Evolutionary conservation across 108 stramenopile species (phyloP).

Genomic region (Skeletonema costatum): DNA sequence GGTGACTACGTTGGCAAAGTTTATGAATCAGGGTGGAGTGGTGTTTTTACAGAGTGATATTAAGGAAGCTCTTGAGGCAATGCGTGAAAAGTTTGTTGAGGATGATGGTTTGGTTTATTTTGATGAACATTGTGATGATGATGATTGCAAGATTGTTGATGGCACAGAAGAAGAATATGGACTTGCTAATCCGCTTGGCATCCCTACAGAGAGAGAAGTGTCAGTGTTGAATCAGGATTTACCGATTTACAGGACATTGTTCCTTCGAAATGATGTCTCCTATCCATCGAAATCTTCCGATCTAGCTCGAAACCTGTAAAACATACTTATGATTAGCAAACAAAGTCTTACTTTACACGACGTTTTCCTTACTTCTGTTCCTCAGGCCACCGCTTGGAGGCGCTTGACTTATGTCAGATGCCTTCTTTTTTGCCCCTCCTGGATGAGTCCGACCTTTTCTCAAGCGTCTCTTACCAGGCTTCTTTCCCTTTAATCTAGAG

Average conservation of each 20-base stretch:
- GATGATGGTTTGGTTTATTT: slow-evolving; percentile 47
- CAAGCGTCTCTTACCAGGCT: neutral
- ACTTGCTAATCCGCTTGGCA: slow-evolving; percentile 65
- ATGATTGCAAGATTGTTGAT: neutral
- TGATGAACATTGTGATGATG: slow-evolving; percentile 43
- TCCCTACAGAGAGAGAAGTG: slow-evolving; percentile 89
- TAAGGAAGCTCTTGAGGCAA: slow-evolving; percentile 76
- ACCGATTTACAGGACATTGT: slow-evolving; percentile 77
- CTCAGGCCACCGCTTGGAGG: neutral
- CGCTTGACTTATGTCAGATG: neutral
- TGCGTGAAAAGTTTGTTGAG: slow-evolving; percentile 76
- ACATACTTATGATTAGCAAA: neutral
- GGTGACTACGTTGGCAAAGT: slow-evolving; percentile 65
- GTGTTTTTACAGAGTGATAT: slow-evolving; percentile 86
- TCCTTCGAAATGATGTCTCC: slow-evolving; percentile 49
- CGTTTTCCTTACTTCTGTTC: neutral
- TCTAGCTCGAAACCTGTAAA: neutral
- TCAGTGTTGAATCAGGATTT: slow-evolving; percentile 74
- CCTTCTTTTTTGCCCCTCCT: slow-evolving; percentile 5
- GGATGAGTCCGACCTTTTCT: neutral
- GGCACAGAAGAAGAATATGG: slow-evolving; percentile 47
- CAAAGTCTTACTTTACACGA: neutral
- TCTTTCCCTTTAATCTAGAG: slow-evolving; percentile 7
- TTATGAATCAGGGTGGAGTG: slow-evolving; percentile 51
- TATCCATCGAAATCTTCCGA: neutral